Conservation (phyloP, 768 basidiomycete genomes). For the Punctularia strigosozonata region DNA sequence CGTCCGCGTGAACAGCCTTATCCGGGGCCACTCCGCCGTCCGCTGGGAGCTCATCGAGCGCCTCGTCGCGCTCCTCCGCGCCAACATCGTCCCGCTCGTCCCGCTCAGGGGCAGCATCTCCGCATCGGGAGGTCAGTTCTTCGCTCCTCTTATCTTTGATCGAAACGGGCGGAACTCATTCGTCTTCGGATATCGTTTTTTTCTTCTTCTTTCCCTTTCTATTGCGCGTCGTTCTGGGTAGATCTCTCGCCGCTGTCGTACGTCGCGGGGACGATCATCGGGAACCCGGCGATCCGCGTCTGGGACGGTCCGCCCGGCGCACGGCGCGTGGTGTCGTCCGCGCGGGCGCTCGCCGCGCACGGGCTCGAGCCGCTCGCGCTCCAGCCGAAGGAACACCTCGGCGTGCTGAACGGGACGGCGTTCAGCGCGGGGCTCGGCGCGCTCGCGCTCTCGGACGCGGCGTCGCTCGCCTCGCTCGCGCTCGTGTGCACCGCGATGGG, state of each 20-base stretch:
- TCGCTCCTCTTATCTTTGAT: slow-evolving; percentile 1
- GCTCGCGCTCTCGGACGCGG: slow-evolving; percentile 62
- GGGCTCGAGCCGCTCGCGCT: slow-evolving; percentile 54
- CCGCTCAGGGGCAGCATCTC: slow-evolving; percentile 79
- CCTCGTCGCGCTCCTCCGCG: slow-evolving; percentile 60
- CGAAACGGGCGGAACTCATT: too few species aligned
- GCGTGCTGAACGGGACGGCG: slow-evolving; percentile 77
- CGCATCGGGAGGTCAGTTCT: slow-evolving; percentile 58
- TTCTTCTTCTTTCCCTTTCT: slow-evolving; percentile 3
- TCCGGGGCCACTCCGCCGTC: slow-evolving; percentile 82
- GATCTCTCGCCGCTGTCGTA: slow-evolving; percentile 77
- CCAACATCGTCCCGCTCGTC: slow-evolving; percentile 68
- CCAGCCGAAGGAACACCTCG: slow-evolving; percentile 68
- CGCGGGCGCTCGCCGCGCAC: slow-evolving; percentile 46
- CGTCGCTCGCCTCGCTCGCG: slow-evolving; percentile 51
- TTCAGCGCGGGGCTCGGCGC: slow-evolving; percentile 74
- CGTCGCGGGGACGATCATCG: slow-evolving; percentile 70
- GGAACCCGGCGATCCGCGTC: slow-evolving; percentile 70
- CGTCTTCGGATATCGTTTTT: slow-evolving; percentile 8
- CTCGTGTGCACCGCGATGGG: slow-evolving; percentile 77
- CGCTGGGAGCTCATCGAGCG: slow-evolving; percentile 71
- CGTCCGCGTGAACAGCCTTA: slow-evolving; percentile 80
- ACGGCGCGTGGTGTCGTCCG: slow-evolving; percentile 40
- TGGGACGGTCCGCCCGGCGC: slow-evolving; percentile 44
- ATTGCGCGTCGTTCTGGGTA: slow-evolving; percentile 12